These are phyloP conservation scores for Naematelia aurantialba DNA, from an alignment of 768 basidiomycete genomes.

Conservation along the genomic window DNA sequence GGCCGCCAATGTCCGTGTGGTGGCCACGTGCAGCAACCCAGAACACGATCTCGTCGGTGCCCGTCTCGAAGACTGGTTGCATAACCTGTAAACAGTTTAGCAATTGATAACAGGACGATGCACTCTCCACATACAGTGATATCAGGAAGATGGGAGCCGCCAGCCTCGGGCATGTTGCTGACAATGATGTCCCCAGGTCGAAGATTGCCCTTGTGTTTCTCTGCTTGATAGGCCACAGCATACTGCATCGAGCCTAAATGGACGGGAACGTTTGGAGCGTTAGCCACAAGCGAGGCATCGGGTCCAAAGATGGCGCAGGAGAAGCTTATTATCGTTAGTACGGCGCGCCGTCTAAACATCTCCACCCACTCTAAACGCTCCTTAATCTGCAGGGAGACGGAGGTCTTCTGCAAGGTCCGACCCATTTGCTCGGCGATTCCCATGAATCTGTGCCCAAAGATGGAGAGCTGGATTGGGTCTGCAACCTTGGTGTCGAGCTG, in stretches of 20 bases:
- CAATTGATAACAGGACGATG: not conserved
- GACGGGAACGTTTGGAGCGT: conserved; percentile 23
- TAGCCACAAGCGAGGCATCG: conserved; percentile 23
- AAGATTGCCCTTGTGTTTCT: conserved; percentile 13
- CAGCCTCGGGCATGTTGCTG: conserved; percentile 10
- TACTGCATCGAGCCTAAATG: conserved; percentile 17
- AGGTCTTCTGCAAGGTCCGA: conserved; percentile 21
- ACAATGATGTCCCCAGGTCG: conserved; percentile 13
- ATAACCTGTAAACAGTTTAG: conserved; percentile 6
- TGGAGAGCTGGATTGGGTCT: conserved; percentile 9
- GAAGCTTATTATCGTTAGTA: conserved; percentile 2
- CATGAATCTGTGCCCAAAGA: conserved; percentile 25
- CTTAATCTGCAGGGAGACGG: conserved; percentile 24
- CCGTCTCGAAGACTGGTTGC: conserved; percentile 13
- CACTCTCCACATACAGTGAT: conserved; percentile 2
- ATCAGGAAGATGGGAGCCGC: conserved; percentile 16
- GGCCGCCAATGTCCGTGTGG: conserved; percentile 13
- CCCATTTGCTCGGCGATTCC: conserved; percentile 32
- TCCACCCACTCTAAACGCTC: conserved; percentile 13
- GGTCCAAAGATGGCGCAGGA: conserved; percentile 27
- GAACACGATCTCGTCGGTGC: conserved; percentile 21
- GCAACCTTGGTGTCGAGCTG: conserved; percentile 7
- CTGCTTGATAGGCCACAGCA: conserved; percentile 13
- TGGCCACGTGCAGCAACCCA: conserved; percentile 13
- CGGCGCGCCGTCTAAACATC: not conserved